These are phyloP conservation scores for Mycena belliarum DNA, from an alignment of 768 basidiomycete species.

Conservation along the genomic window DNA sequence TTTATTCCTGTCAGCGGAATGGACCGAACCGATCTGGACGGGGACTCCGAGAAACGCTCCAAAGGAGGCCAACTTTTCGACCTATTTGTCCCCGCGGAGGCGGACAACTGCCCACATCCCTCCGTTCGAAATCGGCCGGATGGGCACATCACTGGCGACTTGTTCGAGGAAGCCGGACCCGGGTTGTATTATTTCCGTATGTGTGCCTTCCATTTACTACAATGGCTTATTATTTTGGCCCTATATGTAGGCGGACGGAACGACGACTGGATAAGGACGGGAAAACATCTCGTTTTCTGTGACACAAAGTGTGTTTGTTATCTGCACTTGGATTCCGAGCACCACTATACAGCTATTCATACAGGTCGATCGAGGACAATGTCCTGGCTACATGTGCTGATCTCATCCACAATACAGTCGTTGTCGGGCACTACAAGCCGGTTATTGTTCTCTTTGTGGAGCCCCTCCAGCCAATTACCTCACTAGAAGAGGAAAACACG, in stretches of 20 bases:
- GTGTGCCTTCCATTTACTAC: background rate
- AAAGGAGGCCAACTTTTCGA: constrained; percentile 2
- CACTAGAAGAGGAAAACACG: constrained; percentile 1
- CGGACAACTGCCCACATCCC: constrained; percentile 15
- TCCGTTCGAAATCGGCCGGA: constrained; percentile 23
- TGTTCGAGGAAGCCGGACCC: constrained; percentile 28
- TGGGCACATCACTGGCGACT: constrained; percentile 27
- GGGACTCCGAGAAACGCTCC: background rate
- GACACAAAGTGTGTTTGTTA: constrained; percentile 29
- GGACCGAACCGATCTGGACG: constrained; percentile 8
- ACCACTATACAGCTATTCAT: too few species aligned
- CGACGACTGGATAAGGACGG: constrained; percentile 31
- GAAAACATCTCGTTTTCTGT: constrained; percentile 23
- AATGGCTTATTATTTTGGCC: too few species aligned
- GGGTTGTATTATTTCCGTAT: constrained; percentile 28
- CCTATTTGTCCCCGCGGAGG: constrained; percentile 19
- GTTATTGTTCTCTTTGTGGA: constrained; percentile 32
- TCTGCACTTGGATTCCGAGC: too few species aligned
- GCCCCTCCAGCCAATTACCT: constrained; percentile 4
- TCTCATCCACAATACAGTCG: constrained; percentile 31
- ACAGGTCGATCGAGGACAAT: constrained; percentile 36
- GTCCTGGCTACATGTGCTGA: constrained; percentile 28
- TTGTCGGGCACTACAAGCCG: constrained; percentile 34
- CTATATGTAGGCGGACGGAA: constrained; percentile 19
- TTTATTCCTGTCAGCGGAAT: constrained; percentile 7